Conservation (phyloP, 345 rosid species). For the Hevea brasiliensis region DNA sequence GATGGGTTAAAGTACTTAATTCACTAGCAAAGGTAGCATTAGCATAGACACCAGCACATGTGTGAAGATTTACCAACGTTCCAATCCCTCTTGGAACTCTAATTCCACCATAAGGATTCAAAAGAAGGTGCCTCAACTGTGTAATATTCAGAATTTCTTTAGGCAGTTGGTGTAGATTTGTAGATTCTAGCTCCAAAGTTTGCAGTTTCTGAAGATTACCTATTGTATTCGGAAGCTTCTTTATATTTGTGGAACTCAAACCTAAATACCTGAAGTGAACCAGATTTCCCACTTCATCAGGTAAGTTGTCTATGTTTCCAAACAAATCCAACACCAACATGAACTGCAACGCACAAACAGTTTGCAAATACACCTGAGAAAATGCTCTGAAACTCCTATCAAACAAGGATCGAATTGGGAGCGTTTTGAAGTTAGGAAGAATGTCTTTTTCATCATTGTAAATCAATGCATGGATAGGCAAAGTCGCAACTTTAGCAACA, state of each 20-base stretch:
- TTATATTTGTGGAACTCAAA: neutral
- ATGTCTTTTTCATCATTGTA: neutral
- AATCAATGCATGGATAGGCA: neutral
- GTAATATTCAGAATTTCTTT: neutral
- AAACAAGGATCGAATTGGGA: neutral
- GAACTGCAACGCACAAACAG: constrained; percentile 9
- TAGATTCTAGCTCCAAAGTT: neutral
- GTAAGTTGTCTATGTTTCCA: neutral
- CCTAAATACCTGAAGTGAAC: constrained; percentile 12
- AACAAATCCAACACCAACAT: constrained; percentile 7
- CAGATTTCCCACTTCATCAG: constrained; percentile 17
- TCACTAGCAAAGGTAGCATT: constrained; percentile 8
- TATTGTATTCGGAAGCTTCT: constrained; percentile 12
- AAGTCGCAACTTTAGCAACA: neutral
- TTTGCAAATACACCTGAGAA: neutral
- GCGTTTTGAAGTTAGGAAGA: neutral
- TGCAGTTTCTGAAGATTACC: constrained; percentile 8
- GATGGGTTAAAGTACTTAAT: constrained; percentile 13
- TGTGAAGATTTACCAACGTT: constrained; percentile 2
- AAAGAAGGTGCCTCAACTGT: neutral
- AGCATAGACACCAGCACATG: constrained; percentile 12
- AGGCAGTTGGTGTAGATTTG: neutral
- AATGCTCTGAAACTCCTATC: neutral
- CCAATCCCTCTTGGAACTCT: constrained; percentile 8
- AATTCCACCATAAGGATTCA: neutral